phyloP scores from a whole-genome alignment of 192 early-diverging fungal genomes.

The Coemansia sp. region DNA sequence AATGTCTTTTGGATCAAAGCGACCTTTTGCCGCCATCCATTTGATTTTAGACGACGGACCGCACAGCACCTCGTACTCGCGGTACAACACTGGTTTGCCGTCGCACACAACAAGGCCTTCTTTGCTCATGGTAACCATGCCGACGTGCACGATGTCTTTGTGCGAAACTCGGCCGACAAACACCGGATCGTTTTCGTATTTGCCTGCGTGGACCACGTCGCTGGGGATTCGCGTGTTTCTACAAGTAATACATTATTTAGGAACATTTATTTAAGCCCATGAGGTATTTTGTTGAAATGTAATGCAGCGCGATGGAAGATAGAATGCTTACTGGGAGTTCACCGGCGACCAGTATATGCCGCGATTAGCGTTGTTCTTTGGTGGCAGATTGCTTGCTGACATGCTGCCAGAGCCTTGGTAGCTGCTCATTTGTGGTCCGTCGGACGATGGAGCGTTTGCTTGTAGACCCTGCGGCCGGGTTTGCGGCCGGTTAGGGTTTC shows the following conservation, averaged over 20 bases:
- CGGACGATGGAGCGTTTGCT: no score
- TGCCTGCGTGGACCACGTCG: constrained; percentile 28
- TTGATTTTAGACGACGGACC: constrained; percentile 8
- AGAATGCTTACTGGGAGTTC: constrained; percentile 31
- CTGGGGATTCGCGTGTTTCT: constrained; percentile 23
- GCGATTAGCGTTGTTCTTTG: constrained; percentile 5
- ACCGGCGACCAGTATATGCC: constrained; percentile 27
- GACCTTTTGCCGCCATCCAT: constrained; percentile 21
- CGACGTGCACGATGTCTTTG: constrained; percentile 37
- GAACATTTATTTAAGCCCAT: background rate
- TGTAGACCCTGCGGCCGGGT: background rate
- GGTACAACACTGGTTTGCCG: constrained; percentile 33
- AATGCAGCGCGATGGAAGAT: background rate
- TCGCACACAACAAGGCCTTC: constrained; percentile 36
- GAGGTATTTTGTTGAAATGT: background rate
- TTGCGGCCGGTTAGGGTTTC: background rate
- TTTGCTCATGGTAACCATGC: constrained; percentile 34
- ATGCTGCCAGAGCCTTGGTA: constrained; percentile 1
- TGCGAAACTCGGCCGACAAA: constrained; percentile 28
- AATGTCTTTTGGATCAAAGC: constrained; percentile 11
- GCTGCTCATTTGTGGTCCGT: background rate
- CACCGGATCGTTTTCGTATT: constrained; percentile 19
- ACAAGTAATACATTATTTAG: background rate
- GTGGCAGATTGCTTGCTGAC: constrained; percentile 5
- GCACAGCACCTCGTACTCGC: constrained; percentile 40